Evolutionary conservation across 148 eudicot genomes (phyloP).

Genomic region (Beta vulgaris): DNA sequence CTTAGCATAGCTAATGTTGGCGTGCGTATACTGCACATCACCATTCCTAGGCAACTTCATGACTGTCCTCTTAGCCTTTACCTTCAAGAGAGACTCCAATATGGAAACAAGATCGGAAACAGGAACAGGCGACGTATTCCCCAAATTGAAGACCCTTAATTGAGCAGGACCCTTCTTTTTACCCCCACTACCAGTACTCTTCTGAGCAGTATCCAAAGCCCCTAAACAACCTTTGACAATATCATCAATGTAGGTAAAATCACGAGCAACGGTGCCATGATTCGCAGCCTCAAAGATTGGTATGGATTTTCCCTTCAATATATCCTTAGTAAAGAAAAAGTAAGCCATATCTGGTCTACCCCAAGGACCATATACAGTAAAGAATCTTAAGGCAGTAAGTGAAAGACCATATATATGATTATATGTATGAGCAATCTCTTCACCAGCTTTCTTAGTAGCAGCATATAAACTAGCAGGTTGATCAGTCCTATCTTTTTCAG

Average conservation of each 20-base stretch:
- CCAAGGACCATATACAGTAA: slow-evolving; percentile 89
- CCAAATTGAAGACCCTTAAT: slow-evolving; percentile 72
- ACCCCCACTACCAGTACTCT: slow-evolving; percentile 87
- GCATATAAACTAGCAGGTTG: slow-evolving; percentile 86
- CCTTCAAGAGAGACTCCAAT: slow-evolving; percentile 66
- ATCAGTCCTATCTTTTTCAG: slow-evolving; percentile 76
- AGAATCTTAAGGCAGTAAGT: slow-evolving; percentile 67
- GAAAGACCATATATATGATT: slow-evolving; percentile 80
- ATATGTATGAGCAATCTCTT: slow-evolving; percentile 82
- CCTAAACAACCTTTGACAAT: slow-evolving; percentile 85
- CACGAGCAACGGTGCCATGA: slow-evolving; percentile 78
- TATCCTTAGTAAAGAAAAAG: slow-evolving; percentile 74
- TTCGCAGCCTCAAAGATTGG: slow-evolving; percentile 63
- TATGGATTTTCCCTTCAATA: slow-evolving; percentile 61
- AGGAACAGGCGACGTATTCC: slow-evolving; percentile 83
- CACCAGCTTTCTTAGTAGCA: slow-evolving; percentile 85
- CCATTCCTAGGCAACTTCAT: slow-evolving; percentile 80
- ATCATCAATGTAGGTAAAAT: slow-evolving; percentile 82
- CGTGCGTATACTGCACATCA: slow-evolving; percentile 75
- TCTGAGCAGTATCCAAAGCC: slow-evolving; percentile 77
- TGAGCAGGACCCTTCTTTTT: slow-evolving; percentile 72
- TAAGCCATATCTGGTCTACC: slow-evolving; percentile 93
- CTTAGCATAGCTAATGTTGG: slow-evolving; percentile 67
- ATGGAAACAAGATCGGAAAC: slow-evolving; percentile 76
- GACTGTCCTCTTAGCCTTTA: slow-evolving; percentile 62